phyloP scores from a whole-genome alignment of 495 filamentous ascomycete species.

The Lophiostoma macrostomum region DNA sequence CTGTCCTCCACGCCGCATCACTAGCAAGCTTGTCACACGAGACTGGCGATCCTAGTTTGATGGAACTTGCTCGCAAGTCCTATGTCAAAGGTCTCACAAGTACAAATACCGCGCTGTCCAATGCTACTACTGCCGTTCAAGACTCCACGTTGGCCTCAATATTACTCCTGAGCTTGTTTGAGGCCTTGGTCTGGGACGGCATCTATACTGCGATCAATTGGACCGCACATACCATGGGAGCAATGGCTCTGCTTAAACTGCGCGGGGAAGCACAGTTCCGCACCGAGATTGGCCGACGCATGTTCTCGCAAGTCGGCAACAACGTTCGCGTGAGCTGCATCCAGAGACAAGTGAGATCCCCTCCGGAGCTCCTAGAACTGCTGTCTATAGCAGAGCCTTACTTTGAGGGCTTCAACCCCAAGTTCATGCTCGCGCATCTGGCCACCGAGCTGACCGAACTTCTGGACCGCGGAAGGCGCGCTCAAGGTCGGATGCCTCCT shows the following conservation, averaged over 20 bases:
- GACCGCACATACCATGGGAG: slow-evolving; percentile 7
- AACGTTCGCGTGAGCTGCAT: not conserved
- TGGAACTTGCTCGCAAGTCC: not conserved
- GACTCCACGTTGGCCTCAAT: not conserved
- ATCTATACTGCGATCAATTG: not conserved
- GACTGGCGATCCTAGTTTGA: not conserved
- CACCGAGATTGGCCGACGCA: not conserved
- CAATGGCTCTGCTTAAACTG: slow-evolving; percentile 1
- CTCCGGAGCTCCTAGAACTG: not conserved
- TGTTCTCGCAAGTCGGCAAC: slow-evolving; percentile 3
- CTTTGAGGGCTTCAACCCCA: not conserved
- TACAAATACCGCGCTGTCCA: not conserved
- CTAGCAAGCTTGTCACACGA: slow-evolving; percentile 1
- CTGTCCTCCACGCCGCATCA: not conserved
- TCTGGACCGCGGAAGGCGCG: not conserved
- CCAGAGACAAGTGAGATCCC: not conserved
- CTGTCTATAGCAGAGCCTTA: not conserved
- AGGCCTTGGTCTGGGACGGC: not conserved
- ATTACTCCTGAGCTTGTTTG: not conserved
- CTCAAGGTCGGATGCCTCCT: too few relatives aligned
- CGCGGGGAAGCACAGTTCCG: slow-evolving; percentile 1
- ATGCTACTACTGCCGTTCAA: not conserved
- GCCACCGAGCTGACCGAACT: not conserved
- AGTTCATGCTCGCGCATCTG: not conserved
- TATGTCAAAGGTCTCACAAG: not conserved